A percentile compares a stretch with the other conserved stretches of the same genome.
phyloP scores from a whole-genome alignment of 108 stramenopile genomes.

The Stephanodiscus triporus region DNA sequence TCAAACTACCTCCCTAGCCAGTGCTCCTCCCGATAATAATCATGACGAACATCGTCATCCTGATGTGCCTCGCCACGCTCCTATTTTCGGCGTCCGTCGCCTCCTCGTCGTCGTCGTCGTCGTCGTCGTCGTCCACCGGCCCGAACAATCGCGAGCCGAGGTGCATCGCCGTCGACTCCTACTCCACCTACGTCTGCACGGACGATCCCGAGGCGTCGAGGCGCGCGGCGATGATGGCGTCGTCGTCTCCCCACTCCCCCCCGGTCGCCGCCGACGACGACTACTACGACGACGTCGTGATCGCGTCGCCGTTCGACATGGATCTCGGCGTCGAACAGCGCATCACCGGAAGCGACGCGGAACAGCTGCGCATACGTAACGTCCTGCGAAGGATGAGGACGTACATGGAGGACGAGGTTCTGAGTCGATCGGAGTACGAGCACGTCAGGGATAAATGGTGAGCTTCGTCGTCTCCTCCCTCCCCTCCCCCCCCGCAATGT shows the following conservation, averaged over 20 bases:
- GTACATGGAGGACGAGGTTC: slow-evolving; percentile 73
- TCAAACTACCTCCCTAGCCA: no score
- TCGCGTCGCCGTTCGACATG: slow-evolving; percentile 1
- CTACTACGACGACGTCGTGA: background rate
- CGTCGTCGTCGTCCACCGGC: background rate
- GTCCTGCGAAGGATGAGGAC: slow-evolving; percentile 60
- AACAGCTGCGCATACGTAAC: slow-evolving; percentile 54
- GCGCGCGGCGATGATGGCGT: slow-evolving; percentile 1
- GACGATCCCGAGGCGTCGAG: slow-evolving; percentile 27
- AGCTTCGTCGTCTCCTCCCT: slow-evolving; percentile 1
- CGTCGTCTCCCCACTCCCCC: no score
- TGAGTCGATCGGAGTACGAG: slow-evolving; percentile 68
- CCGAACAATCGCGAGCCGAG: slow-evolving; percentile 12
- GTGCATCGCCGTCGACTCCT: slow-evolving; percentile 34
- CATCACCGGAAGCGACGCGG: slow-evolving; percentile 53
- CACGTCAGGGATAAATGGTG: slow-evolving; percentile 64
- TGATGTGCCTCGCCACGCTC: background rate
- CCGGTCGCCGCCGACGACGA: background rate
- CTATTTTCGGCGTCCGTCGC: background rate
- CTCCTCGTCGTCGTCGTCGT: background rate
- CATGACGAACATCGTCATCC: background rate
- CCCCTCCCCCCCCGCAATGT: background rate
- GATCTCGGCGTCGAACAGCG: slow-evolving; percentile 38
- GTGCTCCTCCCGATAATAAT: background rate
- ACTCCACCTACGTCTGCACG: slow-evolving; percentile 42